Evolutionary conservation across 1,139 yeast species (phyloP).

Genomic region (Meyerozyma guilliermondii): DNA sequence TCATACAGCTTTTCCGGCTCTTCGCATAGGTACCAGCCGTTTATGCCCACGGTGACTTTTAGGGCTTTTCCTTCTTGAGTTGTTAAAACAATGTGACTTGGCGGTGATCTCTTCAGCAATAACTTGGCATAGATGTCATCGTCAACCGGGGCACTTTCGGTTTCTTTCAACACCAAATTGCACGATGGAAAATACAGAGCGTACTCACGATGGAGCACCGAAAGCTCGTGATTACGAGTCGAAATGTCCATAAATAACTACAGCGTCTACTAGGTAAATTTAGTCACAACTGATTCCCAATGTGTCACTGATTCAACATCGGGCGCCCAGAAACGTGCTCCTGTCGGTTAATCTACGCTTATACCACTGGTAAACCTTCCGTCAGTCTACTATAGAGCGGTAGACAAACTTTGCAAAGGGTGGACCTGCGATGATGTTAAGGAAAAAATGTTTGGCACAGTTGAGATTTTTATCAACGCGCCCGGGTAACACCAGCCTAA

Average conservation of each 20-base stretch:
- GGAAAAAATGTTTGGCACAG: slow-evolving; percentile 7
- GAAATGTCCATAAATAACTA: slow-evolving; percentile 9
- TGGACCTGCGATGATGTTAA: slow-evolving; percentile 46
- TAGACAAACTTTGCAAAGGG: slow-evolving; percentile 26
- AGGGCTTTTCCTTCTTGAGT: slow-evolving; percentile 18
- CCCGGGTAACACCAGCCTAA: slow-evolving; percentile 10
- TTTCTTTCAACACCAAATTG: slow-evolving; percentile 9
- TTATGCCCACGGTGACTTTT: slow-evolving; percentile 23
- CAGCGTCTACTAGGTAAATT: slow-evolving; percentile 14
- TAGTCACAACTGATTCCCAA: slow-evolving; percentile 57
- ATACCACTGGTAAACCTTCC: slow-evolving; percentile 19
- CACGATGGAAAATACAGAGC: slow-evolving; percentile 20
- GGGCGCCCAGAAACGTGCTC: slow-evolving; percentile 60
- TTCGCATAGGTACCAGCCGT: slow-evolving; percentile 29
- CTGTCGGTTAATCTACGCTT: slow-evolving; percentile 40
- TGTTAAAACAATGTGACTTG: slow-evolving; percentile 11
- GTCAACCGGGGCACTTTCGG: neutral
- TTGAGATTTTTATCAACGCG: slow-evolving; percentile 1
- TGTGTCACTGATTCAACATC: slow-evolving; percentile 46
- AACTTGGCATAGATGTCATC: slow-evolving; percentile 1
- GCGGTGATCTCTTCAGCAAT: neutral
- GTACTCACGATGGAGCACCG: slow-evolving; percentile 23
- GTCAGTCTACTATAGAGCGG: slow-evolving; percentile 12
- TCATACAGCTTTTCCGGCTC: slow-evolving; percentile 8
- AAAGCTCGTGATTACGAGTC: slow-evolving; percentile 20